Evolutionary conservation across 2,329 filamentous ascomycete genomes (phyloP).

Genomic region (Paecilomyces niveus): DNA sequence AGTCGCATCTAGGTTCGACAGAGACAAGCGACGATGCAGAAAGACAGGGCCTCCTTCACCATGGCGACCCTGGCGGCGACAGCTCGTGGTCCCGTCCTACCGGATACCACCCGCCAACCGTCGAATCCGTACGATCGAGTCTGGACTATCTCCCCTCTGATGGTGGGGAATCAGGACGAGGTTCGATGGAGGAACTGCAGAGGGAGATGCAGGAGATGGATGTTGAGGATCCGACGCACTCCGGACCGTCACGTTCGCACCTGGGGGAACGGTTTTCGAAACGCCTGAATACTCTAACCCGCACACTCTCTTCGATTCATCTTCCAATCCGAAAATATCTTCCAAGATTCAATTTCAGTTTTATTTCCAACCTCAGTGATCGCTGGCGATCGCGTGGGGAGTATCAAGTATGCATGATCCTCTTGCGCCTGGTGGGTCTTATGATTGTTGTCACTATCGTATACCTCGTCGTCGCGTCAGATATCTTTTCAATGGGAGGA

Average conservation of each 20-base stretch:
- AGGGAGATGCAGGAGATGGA: conserved; percentile 87
- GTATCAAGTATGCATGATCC: conserved; percentile 55
- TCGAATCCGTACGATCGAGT: conserved; percentile 67
- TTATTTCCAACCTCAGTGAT: conserved; percentile 27
- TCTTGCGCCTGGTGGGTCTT: conserved; percentile 68
- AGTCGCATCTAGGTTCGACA: conserved; percentile 44
- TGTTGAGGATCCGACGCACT: conserved; percentile 58
- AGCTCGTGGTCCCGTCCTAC: conserved; percentile 37
- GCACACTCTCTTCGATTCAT: conserved; percentile 51
- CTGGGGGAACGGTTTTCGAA: conserved; percentile 49
- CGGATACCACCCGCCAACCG: conserved; percentile 73
- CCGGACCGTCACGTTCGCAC: conserved; percentile 25
- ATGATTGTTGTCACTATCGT: conserved; percentile 68
- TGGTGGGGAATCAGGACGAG: conserved; percentile 45
- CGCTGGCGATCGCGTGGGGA: conserved; percentile 33
- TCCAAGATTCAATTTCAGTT: conserved; percentile 32
- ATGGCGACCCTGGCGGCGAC: conserved; percentile 36
- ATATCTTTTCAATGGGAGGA: conserved; percentile 62
- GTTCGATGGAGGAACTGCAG: conserved; percentile 59
- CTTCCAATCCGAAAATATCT: conserved; percentile 43
- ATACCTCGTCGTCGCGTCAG: conserved; percentile 79
- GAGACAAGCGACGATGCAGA: conserved; percentile 65
- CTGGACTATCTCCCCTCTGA: conserved; percentile 50
- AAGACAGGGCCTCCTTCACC: conserved; percentile 65
- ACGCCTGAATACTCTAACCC: conserved; percentile 48